Evolutionary conservation across 768 basidiomycete genomes (phyloP), one percentile per base, ranked within the genome.

Genomic region (Auricularia sp.): DNA sequence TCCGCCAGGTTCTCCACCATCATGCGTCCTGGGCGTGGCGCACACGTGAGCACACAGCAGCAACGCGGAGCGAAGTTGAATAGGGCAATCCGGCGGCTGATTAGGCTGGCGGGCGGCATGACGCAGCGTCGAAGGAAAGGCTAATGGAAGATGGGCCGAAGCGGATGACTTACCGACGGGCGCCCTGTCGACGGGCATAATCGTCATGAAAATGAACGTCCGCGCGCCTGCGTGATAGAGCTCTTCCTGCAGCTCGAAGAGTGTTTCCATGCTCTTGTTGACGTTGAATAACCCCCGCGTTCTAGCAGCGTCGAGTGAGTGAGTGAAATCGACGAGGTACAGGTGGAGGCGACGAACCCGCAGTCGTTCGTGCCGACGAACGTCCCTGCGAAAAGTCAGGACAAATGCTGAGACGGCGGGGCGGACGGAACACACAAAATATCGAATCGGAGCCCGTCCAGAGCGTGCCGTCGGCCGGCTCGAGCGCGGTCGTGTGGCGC

Each of bases 131-230:
- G 47, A 18, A 5, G 5, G 16, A 51, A 21, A 18, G 14, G 47
- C 47, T 51, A 21, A 21, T 14, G 47, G 6, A 51, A 51, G 21
- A 42, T 14, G 13, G 39, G 39, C 39, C 8, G 39, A 14, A 42
- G 13, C 39, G 6, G 47, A 21, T 3, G 47, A 51, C 47, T 51
- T 6, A 51, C 47, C 47, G 47, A 51, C 14, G 1, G 85, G 85
- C 21, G 77, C 74, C 36, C 79, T 73, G 36, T 81, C 70, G 18
- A 86, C 79, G 0, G 86, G 82, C 3, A 85, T 85, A 1, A 85
- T 76, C 66, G 85, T 83, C 29, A 87, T 75, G 70, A 87, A 82
- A 3, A 86, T 68, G 70, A 87, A 87, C 68, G 84, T 79, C 10
- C 77, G 73, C 7, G 75, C 74, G 18, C 83, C 85, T 0, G 76